phyloP scores from a whole-genome alignment of 208 protist genomes.

The Polymyxa betae region DNA sequence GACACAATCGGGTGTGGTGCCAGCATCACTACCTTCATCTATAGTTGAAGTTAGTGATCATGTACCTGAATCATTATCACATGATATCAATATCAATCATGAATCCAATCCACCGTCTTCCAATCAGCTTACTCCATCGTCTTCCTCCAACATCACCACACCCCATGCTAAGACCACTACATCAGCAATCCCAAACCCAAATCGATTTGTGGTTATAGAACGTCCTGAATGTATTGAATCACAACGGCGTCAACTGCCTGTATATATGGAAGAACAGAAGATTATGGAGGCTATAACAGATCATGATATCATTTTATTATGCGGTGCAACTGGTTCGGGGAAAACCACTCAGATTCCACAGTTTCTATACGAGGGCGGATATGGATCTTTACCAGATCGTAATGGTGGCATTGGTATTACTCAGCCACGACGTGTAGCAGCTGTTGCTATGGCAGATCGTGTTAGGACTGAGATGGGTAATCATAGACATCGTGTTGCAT shows the following conservation, averaged over 20 bases:
- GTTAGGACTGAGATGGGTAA: slow-evolving; percentile 75
- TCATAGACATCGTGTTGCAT: slow-evolving; percentile 70
- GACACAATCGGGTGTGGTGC: no score
- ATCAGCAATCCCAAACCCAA: background rate
- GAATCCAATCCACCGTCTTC: no score
- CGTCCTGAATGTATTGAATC: slow-evolving; percentile 68
- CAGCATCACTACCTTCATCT: no score
- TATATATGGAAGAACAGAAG: slow-evolving; percentile 79
- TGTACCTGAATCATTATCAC: no score
- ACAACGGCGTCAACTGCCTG: slow-evolving; percentile 72
- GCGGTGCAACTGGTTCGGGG: slow-evolving; percentile 81
- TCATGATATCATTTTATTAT: slow-evolving; percentile 78
- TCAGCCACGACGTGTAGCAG: slow-evolving; percentile 87
- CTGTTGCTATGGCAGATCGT: slow-evolving; percentile 78
- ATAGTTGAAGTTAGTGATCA: no score
- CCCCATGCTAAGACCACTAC: no score
- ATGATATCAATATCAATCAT: no score
- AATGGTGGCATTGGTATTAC: slow-evolving; percentile 83
- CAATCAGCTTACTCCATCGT: no score
- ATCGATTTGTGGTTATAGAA: slow-evolving; percentile 59
- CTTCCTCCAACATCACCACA: no score
- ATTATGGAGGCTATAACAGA: slow-evolving; percentile 80
- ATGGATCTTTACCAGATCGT: slow-evolving; percentile 49
- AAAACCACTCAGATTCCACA: slow-evolving; percentile 85
- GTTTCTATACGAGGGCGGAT: slow-evolving; percentile 84